phyloP scores from a whole-genome alignment of 2,329 filamentous ascomycete species.

The Metarhizium album region DNA sequence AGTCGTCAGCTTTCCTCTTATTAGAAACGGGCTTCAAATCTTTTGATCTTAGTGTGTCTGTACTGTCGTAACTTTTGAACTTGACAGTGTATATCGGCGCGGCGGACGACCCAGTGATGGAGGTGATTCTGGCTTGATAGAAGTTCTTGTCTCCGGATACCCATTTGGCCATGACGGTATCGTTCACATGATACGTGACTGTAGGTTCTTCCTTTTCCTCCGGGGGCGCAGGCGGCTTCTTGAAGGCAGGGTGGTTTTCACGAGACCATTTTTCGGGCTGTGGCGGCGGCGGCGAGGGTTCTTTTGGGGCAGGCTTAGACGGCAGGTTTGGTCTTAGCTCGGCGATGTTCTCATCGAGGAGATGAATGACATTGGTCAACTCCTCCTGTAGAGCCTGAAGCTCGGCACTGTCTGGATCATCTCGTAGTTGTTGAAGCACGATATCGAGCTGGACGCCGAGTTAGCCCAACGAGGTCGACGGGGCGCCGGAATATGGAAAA shows the following conservation, averaged over 20 bases:
- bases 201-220: constrained; percentile 44
- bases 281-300: constrained; percentile 35
- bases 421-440: constrained; percentile 62
- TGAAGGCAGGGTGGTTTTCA: constrained; percentile 71
- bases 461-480: constrained; percentile 9
- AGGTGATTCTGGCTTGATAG: constrained; percentile 87
- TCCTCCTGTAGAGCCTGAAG: constrained; percentile 68
- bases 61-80: constrained; percentile 83
- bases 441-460: constrained; percentile 55
- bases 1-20: constrained; percentile 80
- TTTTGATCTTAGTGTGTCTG: constrained; percentile 69
- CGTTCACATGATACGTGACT: constrained; percentile 70
- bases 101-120: constrained; percentile 83
- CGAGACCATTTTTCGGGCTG: constrained; percentile 65
- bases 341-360: constrained; percentile 70
- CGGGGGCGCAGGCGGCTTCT: constrained; percentile 32
- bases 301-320: constrained; percentile 33
- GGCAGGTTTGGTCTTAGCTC: constrained; percentile 53
- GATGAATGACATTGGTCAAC: constrained; percentile 69
- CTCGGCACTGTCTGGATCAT: constrained; percentile 71
- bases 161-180: constrained; percentile 86
- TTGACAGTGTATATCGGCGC: constrained; percentile 90
- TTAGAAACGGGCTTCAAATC: constrained; percentile 73
- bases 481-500: background rate
- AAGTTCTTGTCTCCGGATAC: constrained; percentile 77